Conservation (phyloP, 2,329 filamentous ascomycete species). For the Aspergillus sp. region DNA sequence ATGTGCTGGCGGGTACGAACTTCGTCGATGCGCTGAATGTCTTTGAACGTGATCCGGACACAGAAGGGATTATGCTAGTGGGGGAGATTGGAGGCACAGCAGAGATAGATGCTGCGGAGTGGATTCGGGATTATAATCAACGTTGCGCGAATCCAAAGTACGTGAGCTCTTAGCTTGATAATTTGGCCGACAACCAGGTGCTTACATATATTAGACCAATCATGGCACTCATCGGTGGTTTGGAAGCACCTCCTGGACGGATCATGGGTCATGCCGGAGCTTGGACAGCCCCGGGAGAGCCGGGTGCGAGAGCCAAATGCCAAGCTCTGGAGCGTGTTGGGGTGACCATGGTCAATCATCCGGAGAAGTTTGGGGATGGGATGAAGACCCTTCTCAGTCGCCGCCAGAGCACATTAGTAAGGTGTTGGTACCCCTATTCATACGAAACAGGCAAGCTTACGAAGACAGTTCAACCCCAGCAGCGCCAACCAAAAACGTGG, state of each 20-base stretch:
- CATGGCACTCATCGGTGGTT: slow-evolving; percentile 61
- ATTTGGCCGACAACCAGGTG: neutral
- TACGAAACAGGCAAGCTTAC: neutral
- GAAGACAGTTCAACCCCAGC: slow-evolving; percentile 15
- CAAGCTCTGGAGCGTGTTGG: slow-evolving; percentile 57
- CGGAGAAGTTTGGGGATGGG: slow-evolving; percentile 62
- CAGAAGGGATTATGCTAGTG: slow-evolving; percentile 62
- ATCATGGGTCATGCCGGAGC: slow-evolving; percentile 77
- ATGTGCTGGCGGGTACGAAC: slow-evolving; percentile 64
- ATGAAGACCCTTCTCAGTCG: slow-evolving; percentile 54
- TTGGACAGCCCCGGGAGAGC: slow-evolving; percentile 59
- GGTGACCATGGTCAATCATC: slow-evolving; percentile 64
- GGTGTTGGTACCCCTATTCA: neutral
- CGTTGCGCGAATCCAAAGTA: slow-evolving; percentile 56
- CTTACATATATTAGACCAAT: slow-evolving; percentile 50
- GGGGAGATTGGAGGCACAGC: slow-evolving; percentile 64
- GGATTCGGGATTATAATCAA: slow-evolving; percentile 59
- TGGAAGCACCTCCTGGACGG: slow-evolving; percentile 53
- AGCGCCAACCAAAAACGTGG: slow-evolving; percentile 39
- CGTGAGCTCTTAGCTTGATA: slow-evolving; percentile 17
- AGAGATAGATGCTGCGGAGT: slow-evolving; percentile 64
- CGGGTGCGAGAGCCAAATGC: slow-evolving; percentile 57
- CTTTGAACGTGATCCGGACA: slow-evolving; percentile 58
- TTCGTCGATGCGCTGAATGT: slow-evolving; percentile 62
- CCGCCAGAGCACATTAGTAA: slow-evolving; percentile 17